Conservation (phyloP, 2,329 filamentous ascomycete genomes). For the Xylariaceae sp. region DNA sequence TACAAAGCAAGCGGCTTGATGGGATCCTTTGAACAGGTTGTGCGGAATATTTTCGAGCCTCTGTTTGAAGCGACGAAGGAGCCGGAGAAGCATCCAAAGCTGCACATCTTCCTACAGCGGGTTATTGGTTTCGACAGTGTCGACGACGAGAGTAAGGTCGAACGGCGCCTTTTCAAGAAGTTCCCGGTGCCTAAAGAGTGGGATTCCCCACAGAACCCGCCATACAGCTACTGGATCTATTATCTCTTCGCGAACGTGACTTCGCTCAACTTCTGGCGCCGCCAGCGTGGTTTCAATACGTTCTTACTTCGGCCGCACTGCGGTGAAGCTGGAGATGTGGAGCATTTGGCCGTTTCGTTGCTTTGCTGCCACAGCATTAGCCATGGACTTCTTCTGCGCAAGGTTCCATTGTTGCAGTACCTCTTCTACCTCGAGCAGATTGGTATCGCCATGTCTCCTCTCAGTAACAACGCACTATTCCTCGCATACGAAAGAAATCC, state of each 20-base stretch:
- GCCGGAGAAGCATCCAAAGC: conserved; percentile 79
- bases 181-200: conserved; percentile 87
- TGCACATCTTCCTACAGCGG: conserved; percentile 89
- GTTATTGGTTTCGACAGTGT: conserved; percentile 97
- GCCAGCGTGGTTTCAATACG: conserved; percentile 89
- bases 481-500: conserved; percentile 95
- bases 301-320: conserved; percentile 91
- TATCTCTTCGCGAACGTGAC: conserved; percentile 92
- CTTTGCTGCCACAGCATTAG: conserved; percentile 96
- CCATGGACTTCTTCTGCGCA: conserved; percentile 85
- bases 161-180: conserved; percentile 90
- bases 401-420: conserved; percentile 92
- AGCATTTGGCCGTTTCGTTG: conserved; percentile 87
- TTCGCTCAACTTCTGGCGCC: conserved; percentile 87
- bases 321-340: conserved; percentile 92
- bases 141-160: conserved; percentile 95
- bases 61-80: conserved; percentile 91
- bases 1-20: conserved; percentile 87
- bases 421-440: conserved; percentile 98
- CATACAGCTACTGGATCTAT: conserved; percentile 99
- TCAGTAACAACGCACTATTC: conserved; percentile 97
- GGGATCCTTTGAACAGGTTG: conserved; percentile 82
- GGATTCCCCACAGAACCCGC: conserved; percentile 90
- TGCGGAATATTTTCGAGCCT: conserved; percentile 87
- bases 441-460: conserved; percentile 97